Conservation (phyloP, 176 grass and related monocot species). For the Aegilops sharonensis region DNA sequence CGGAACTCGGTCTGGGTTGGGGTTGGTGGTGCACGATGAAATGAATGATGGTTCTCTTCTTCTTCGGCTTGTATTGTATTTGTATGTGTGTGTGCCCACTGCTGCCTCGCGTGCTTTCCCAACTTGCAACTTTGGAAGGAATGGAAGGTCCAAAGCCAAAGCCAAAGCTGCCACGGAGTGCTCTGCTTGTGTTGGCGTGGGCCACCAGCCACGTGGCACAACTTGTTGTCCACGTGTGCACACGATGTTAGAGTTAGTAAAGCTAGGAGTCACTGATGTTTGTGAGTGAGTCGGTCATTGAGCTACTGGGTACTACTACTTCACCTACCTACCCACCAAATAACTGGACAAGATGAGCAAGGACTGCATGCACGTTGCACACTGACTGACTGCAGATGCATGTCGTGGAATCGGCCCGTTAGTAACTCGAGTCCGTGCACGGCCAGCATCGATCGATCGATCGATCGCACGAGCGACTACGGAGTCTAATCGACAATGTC, state of each 20-base stretch:
- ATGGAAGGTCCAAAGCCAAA: not conserved
- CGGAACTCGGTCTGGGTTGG: not conserved
- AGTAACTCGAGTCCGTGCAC: not conserved
- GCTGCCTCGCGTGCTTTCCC: not conserved
- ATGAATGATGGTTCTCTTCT: not conserved
- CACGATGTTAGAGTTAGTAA: no score
- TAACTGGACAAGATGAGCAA: not conserved
- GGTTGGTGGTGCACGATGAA: not conserved
- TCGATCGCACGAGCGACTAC: not conserved
- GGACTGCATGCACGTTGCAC: not conserved
- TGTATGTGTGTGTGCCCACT: not conserved
- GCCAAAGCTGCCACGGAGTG: not conserved
- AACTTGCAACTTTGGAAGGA: not conserved
- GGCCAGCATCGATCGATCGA: not conserved
- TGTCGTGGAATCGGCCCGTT: not conserved
- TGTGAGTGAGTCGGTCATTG: not conserved
- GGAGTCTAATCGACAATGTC: not conserved
- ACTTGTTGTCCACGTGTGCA: not conserved
- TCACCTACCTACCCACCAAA: not conserved
- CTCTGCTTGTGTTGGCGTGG: not conserved
- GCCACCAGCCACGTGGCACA: not conserved
- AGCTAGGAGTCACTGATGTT: not conserved
- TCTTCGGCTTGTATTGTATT: not conserved
- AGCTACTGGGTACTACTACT: no score
- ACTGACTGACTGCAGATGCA: not conserved